These are phyloP conservation scores for Leishmania amazonensis DNA, from an alignment of 208 protist genomes.

Conservation along the genomic window DNA sequence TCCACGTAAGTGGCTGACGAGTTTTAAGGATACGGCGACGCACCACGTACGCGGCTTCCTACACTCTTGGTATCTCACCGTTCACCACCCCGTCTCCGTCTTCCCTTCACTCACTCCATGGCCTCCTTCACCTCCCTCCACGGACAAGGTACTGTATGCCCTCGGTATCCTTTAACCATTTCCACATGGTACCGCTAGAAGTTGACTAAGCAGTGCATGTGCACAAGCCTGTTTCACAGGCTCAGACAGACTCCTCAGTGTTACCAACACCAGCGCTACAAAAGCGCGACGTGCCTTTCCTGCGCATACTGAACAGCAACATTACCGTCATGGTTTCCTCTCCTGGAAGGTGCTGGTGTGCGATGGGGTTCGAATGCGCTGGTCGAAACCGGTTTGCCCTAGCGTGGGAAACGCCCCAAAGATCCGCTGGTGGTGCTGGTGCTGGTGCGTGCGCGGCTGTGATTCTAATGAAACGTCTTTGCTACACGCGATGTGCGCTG, in stretches of 20 bases:
- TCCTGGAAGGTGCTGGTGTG: neutral
- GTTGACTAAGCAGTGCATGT: neutral
- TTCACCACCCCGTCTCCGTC: neutral
- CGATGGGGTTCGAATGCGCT: constrained; percentile 60
- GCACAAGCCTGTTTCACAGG: too few species aligned
- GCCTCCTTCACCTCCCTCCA: neutral
- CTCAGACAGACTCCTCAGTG: too few species aligned
- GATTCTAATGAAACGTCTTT: constrained; percentile 52
- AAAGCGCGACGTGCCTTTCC: too few species aligned
- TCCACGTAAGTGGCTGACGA: too few species aligned
- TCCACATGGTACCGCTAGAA: neutral
- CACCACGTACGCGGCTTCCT: neutral
- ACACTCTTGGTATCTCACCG: neutral
- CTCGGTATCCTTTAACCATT: neutral
- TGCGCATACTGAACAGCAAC: too few species aligned
- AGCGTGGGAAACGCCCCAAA: constrained; percentile 68
- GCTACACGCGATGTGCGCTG: constrained; percentile 44
- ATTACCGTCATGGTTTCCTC: too few species aligned
- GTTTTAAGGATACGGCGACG: too few species aligned
- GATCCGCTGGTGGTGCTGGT: constrained; percentile 3
- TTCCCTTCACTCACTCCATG: neutral
- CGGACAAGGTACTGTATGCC: neutral
- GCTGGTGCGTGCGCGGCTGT: constrained; percentile 10
- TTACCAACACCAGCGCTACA: too few species aligned
- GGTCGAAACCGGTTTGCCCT: constrained; percentile 28